Evolutionary conservation across 257 asterid species (phyloP), one percentile per base, ranked within the genome.

Genomic region (Capsicum chinense): DNA sequence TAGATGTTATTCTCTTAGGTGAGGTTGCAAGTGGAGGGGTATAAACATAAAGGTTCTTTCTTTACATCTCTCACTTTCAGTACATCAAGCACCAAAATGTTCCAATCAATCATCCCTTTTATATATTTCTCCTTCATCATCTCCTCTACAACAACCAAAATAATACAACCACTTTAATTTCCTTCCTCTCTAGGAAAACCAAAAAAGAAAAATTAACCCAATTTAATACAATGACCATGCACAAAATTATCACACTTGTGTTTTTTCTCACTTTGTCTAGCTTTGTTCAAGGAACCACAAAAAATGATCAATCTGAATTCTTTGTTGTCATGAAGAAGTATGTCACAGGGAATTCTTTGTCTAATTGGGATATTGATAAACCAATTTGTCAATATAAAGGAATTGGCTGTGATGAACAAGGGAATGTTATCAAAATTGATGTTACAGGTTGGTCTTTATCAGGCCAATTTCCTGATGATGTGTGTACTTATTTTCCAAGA

Each of bases 41-140:
- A 93, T 87, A 88, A 88, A 83, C 91, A 90, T 87, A 92, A 88
- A 93, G 93, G 93, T 86, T 83, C 87, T 93, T 92, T 91, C 86
- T 83, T 86, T 86, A 76, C 59, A 85, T 83, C 84, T 86, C 88
- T 79, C 85, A 80, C 85, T 60, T 73, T 60, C 84, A 83, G 63
- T 79, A 86, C 79, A 87, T 89, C 66, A 73, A 78, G 84, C 92
- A 87, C 87, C 86, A 86, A 87, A 69, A 84, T 88, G 62, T 85
- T 79, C 89, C 88, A 84, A 82, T 87, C 89, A 88, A 73, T 82
- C 87, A 57, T 76, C 37, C 84, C 92, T 87, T 88, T 90, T 93
- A 93, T 92, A 93, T 92, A 91, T 89, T 84, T 88, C 90, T 84
- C 66, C 90, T 79, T 76, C 89, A 86, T 86, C 82, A 81, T 79